Conservation (phyloP, 352 stramenopile genomes). For the Pythium sp. region DNA sequence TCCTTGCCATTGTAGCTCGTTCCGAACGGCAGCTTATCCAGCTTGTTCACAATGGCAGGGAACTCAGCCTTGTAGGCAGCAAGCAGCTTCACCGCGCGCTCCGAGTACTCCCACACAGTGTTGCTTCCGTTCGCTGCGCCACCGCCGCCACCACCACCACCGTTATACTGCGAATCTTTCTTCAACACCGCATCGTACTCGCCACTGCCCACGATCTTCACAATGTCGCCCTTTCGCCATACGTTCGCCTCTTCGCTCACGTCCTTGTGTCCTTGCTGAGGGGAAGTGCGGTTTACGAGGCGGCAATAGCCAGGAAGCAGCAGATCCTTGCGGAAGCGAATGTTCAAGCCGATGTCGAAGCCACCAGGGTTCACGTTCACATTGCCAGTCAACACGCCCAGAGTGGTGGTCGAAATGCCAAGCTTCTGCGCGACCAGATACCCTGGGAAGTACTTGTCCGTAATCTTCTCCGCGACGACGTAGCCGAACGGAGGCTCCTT, state of each 20-base stretch:
- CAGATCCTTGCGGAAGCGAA: constrained; percentile 81
- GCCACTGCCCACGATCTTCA: constrained; percentile 90
- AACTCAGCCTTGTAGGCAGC: constrained; percentile 93
- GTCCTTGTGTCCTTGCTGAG: constrained; percentile 9
- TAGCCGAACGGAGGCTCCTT: constrained; percentile 95
- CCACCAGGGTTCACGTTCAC: constrained; percentile 92
- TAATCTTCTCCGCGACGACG: constrained; percentile 90
- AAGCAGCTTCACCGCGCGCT: constrained; percentile 93
- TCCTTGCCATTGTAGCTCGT: constrained; percentile 87
- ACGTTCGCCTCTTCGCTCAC: constrained; percentile 47
- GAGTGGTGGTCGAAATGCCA: constrained; percentile 87
- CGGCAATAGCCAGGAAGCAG: constrained; percentile 92
- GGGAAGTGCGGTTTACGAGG: constrained; percentile 36
- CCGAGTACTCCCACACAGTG: constrained; percentile 96
- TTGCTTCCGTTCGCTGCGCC: not conserved
- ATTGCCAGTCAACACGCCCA: constrained; percentile 93
- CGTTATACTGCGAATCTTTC: constrained; percentile 14
- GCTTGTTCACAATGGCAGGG: constrained; percentile 87
- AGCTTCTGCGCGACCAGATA: constrained; percentile 88
- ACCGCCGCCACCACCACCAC: not conserved
- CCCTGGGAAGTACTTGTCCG: constrained; percentile 83
- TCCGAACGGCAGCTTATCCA: constrained; percentile 87
- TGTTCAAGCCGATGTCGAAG: constrained; percentile 88
- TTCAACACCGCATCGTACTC: constrained; percentile 31
- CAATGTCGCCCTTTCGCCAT: constrained; percentile 90